Conservation (phyloP, 805 yeast species). For the Kluyveromyces dobzhanskii region DNA sequence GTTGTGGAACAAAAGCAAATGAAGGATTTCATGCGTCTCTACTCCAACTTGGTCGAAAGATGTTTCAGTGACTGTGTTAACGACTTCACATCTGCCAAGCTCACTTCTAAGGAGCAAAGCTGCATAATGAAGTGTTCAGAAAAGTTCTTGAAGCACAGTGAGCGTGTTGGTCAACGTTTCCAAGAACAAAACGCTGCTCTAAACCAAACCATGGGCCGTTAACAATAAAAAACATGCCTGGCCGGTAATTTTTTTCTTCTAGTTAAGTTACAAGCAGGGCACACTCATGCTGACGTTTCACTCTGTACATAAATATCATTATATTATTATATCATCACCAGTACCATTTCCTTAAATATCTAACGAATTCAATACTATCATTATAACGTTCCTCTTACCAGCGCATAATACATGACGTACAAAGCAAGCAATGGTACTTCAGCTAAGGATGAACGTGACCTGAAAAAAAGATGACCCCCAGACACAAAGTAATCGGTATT, state of each 20-base stretch:
- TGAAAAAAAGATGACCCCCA: conserved; percentile 9
- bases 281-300: no score
- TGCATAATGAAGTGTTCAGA: conserved; percentile 92
- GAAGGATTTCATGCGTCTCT: conserved; percentile 96
- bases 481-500: conserved; percentile 31
- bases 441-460: no score
- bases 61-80: conserved; percentile 97
- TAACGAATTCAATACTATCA: no score
- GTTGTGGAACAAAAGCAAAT: conserved; percentile 95
- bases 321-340: no score
- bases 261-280: not conserved
- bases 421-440: no score
- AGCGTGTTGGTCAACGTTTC: conserved; percentile 97
- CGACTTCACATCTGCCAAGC: conserved; percentile 88
- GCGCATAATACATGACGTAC: no score
- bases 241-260: not conserved
- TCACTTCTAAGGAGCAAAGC: conserved; percentile 74
- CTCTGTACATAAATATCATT: not conserved
- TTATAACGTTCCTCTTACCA: no score
- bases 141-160: conserved; percentile 95
- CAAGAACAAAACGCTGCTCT: conserved; percentile 88
- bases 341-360: no score
- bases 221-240: no score
- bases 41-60: conserved; percentile 91
- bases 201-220: conserved; percentile 57